Evolutionary conservation across 768 basidiomycete genomes (phyloP).

Genomic region (Psilocybe azurescens): DNA sequence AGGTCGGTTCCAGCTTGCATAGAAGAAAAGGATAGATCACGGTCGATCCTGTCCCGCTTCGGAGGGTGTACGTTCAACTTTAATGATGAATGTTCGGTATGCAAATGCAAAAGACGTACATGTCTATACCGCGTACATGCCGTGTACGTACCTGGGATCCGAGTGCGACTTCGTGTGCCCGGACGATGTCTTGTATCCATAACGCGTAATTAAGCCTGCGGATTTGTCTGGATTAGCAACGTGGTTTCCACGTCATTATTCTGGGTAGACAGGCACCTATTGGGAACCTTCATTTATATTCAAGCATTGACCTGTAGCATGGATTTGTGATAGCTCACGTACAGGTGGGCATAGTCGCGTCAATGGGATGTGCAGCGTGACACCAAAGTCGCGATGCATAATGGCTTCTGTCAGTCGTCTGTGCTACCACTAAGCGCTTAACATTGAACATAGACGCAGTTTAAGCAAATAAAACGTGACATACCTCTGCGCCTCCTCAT

Average conservation of each 20-base stretch:
- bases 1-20: slow-evolving; percentile 54
- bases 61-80: not conserved
- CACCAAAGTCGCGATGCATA: slow-evolving; percentile 72
- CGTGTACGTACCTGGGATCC: slow-evolving; percentile 7
- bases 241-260: not conserved
- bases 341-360: slow-evolving; percentile 91
- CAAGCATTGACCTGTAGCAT: not conserved
- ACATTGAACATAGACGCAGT: too few relatives aligned
- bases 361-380: slow-evolving; percentile 64
- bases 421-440: too few relatives aligned
- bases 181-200: slow-evolving; percentile 78
- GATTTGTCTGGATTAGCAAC: slow-evolving; percentile 25
- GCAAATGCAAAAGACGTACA: slow-evolving; percentile 54
- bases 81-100: not conserved
- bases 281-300: slow-evolving; percentile 59
- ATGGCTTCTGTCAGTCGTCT: slow-evolving; percentile 85
- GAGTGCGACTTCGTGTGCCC: slow-evolving; percentile 28
- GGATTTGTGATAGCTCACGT: slow-evolving; percentile 29
- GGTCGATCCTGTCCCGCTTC: slow-evolving; percentile 89
- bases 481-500: slow-evolving; percentile 72
- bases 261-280: too few relatives aligned
- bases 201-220: slow-evolving; percentile 87
- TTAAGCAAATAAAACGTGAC: not conserved
- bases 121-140: slow-evolving; percentile 64
- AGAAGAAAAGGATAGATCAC: slow-evolving; percentile 87